Evolutionary conservation across 768 basidiomycete genomes (phyloP).

Genomic region (Boletus vermiculosoides): DNA sequence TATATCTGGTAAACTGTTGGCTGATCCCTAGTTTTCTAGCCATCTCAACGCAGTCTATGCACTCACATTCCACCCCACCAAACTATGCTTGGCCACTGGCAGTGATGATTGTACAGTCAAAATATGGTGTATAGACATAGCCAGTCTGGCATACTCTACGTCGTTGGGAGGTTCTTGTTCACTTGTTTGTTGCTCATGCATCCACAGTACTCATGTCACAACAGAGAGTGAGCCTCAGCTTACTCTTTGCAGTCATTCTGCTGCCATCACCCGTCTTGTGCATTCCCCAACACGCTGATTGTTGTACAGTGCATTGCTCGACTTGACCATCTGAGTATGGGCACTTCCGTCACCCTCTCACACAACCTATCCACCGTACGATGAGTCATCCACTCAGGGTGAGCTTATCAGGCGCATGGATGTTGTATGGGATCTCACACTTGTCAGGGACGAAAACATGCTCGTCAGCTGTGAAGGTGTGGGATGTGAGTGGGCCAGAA

Average conservation of each 20-base stretch:
- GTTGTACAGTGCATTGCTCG: slow-evolving; percentile 89
- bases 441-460: slow-evolving; percentile 78
- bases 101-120: slow-evolving; percentile 96
- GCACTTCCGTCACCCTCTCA: slow-evolving; percentile 70
- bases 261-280: slow-evolving; percentile 82
- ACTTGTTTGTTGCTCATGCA: slow-evolving; percentile 1
- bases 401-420: slow-evolving; percentile 92
- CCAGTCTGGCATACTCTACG: slow-evolving; percentile 71
- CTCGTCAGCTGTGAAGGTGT: slow-evolving; percentile 93
- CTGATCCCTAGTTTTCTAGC: slow-evolving; percentile 39
- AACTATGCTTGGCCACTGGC: slow-evolving; percentile 84
- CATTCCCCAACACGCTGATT: slow-evolving; percentile 73
- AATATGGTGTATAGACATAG: slow-evolving; percentile 87
- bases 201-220: slow-evolving; percentile 57
- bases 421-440: slow-evolving; percentile 92
- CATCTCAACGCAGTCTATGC: slow-evolving; percentile 93
- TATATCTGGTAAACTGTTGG: neutral
- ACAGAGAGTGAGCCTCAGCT: slow-evolving; percentile 92
- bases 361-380: slow-evolving; percentile 90
- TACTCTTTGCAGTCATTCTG: slow-evolving; percentile 91
- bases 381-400: slow-evolving; percentile 71
- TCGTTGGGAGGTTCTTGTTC: slow-evolving; percentile 41
- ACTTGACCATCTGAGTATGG: slow-evolving; percentile 93
- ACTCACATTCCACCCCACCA: slow-evolving; percentile 84
- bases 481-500: slow-evolving; percentile 77